A percentile compares a stretch with the other conserved stretches of the same genome.
These are phyloP conservation scores for Malus fusca DNA, from an alignment of 306 rosid genomes.

Conservation along the genomic window DNA sequence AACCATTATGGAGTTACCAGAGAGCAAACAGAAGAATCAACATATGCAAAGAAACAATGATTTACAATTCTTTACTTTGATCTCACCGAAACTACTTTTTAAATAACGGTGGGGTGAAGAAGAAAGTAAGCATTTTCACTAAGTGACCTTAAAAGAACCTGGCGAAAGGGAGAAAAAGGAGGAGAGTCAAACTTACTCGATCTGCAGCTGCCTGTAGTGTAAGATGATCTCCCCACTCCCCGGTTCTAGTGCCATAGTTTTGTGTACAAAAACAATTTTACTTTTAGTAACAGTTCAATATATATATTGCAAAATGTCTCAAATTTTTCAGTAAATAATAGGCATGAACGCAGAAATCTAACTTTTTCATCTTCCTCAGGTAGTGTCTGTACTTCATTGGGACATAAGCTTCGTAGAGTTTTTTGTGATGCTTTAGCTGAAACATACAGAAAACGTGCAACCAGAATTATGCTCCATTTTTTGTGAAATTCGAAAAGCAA, in stretches of 20 bases:
- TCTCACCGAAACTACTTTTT: neutral
- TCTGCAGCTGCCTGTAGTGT: conserved; percentile 97
- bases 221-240: conserved; percentile 99
- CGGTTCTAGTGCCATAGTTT: conserved; percentile 52
- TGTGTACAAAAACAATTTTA: conserved; percentile 21
- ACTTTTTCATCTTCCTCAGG: conserved; percentile 90
- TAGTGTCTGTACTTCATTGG: conserved; percentile 82
- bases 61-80: neutral
- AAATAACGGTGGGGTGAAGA: neutral
- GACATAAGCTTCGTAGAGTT: conserved; percentile 77
- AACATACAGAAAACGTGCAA: neutral
- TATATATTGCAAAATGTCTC: conserved; percentile 11
- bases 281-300: conserved; percentile 13
- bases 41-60: neutral
- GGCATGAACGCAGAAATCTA: conserved; percentile 33
- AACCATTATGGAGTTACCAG: neutral
- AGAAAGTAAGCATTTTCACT: neutral
- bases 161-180: neutral
- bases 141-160: neutral
- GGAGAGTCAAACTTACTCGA: conserved; percentile 46
- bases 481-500: neutral
- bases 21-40: neutral
- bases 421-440: conserved; percentile 78
- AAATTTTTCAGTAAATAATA: conserved; percentile 22
- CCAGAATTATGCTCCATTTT: neutral